A percentile compares a stretch with the other conserved stretches of the same genome.
These are phyloP conservation scores for Sporisorium reilianum DNA, from an alignment of 1,284 basidiomycete genomes.

Conservation along the genomic window DNA sequence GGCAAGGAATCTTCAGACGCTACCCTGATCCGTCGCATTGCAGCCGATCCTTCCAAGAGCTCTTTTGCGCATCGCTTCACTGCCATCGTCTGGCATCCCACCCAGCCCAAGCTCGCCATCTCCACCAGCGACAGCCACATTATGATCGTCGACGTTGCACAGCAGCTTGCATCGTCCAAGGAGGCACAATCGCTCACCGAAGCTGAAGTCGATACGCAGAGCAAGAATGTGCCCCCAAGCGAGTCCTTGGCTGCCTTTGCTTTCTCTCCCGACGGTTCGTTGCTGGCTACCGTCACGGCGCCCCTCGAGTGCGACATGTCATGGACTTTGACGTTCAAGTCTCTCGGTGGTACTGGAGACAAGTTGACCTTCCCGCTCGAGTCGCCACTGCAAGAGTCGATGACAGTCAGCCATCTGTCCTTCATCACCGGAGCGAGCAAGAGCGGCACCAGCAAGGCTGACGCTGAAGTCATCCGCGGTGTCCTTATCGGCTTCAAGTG, in stretches of 20 bases:
- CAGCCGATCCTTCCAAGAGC: constrained; percentile 20
- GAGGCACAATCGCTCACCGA: constrained; percentile 17
- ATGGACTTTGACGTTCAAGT: constrained; percentile 25
- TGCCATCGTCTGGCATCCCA: constrained; percentile 30
- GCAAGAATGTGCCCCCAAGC: constrained; percentile 15
- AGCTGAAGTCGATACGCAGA: constrained; percentile 12
- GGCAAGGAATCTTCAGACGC: constrained; percentile 14
- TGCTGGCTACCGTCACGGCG: constrained; percentile 31
- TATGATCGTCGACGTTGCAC: constrained; percentile 23
- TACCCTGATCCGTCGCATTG: constrained; percentile 17
- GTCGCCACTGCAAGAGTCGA: constrained; percentile 25
- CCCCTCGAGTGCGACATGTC: constrained; percentile 16
- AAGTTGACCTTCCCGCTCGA: constrained; percentile 17
- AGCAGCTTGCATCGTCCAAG: constrained; percentile 24
- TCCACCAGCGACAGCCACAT: constrained; percentile 35
- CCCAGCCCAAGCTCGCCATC: constrained; percentile 30
- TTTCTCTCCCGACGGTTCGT: constrained; percentile 31
- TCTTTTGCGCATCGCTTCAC: constrained; percentile 28
- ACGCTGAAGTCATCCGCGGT: constrained; percentile 6
- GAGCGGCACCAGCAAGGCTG: not conserved
- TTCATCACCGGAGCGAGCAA: constrained; percentile 16
- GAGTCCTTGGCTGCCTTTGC: constrained; percentile 26
- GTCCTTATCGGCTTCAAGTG: constrained; percentile 35
- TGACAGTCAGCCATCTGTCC: constrained; percentile 37
- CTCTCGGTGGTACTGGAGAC: not conserved